Conservation (phyloP, 805 yeast genomes). For the Yarrowia porcina region DNA sequence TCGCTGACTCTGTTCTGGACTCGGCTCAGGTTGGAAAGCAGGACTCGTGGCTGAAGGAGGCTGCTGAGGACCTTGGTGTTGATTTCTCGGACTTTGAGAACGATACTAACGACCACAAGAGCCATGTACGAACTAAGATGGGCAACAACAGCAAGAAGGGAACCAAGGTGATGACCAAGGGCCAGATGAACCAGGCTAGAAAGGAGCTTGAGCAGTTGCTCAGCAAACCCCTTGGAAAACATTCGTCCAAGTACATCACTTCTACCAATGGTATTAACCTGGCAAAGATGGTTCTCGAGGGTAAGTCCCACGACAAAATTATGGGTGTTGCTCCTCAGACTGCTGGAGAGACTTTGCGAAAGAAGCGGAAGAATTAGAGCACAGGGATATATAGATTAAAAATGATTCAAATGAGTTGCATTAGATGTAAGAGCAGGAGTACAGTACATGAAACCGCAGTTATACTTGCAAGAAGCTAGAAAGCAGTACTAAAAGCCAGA, state of each 20-base stretch:
- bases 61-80: constrained; percentile 89
- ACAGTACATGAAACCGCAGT: no score
- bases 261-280: constrained; percentile 63
- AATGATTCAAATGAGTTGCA: no score
- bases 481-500: no score
- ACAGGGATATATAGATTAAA: no score
- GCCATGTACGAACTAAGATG: constrained; percentile 10
- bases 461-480: no score
- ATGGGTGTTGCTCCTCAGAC: constrained; percentile 66
- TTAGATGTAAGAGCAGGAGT: no score
- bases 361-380: not conserved
- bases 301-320: constrained; percentile 61
- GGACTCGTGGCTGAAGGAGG: constrained; percentile 77
- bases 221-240: constrained; percentile 52
- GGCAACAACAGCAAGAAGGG: constrained; percentile 35
- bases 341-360: constrained; percentile 51
- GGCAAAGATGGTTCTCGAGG: constrained; percentile 71
- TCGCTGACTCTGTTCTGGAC: constrained; percentile 70
- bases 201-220: constrained; percentile 55
- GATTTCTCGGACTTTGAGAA: constrained; percentile 59
- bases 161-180: constrained; percentile 37
- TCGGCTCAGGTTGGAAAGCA: constrained; percentile 50
- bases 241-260: constrained; percentile 66
- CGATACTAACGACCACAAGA: constrained; percentile 26
- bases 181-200: constrained; percentile 47